Conservation (phyloP, 495 filamentous ascomycete species). For the Annulohypoxylon bovei region DNA sequence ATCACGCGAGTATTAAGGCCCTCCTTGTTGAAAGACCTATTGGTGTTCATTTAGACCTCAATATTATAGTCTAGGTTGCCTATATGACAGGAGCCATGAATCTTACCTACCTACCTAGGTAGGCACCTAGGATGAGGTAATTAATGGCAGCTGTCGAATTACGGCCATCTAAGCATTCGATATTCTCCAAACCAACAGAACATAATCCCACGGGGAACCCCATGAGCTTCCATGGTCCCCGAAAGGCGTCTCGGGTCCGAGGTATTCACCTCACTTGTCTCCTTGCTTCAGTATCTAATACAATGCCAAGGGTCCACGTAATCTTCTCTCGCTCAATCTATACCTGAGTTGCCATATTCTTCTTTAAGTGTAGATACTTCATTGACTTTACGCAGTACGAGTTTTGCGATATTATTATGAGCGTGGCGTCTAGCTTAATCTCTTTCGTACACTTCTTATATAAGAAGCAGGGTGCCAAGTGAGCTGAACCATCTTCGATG, state of each 20-base stretch:
- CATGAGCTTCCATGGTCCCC: constrained; percentile 12
- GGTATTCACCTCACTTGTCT: constrained; percentile 28
- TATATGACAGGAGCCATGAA: background rate
- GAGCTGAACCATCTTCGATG: too few species aligned
- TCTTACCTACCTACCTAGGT: background rate
- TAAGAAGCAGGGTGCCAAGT: too few species aligned
- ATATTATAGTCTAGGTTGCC: background rate
- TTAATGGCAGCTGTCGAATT: background rate
- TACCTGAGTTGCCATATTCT: constrained; percentile 28
- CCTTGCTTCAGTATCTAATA: constrained; percentile 15
- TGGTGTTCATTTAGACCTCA: background rate
- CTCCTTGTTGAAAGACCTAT: background rate
- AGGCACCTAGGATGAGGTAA: background rate
- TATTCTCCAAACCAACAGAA: background rate
- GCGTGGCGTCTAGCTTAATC: too few species aligned
- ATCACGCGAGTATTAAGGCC: background rate
- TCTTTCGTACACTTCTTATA: too few species aligned
- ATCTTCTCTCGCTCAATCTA: constrained; percentile 9
- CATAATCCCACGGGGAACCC: constrained; percentile 14
- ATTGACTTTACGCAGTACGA: too few species aligned
- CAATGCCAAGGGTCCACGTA: constrained; percentile 13
- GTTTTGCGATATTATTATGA: too few species aligned
- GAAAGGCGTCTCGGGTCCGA: constrained; percentile 34
- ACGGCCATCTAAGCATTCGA: background rate
- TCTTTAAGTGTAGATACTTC: background rate